Conservation (phyloP, 805 yeast genomes). For the Hanseniaspora lachancei region DNA sequence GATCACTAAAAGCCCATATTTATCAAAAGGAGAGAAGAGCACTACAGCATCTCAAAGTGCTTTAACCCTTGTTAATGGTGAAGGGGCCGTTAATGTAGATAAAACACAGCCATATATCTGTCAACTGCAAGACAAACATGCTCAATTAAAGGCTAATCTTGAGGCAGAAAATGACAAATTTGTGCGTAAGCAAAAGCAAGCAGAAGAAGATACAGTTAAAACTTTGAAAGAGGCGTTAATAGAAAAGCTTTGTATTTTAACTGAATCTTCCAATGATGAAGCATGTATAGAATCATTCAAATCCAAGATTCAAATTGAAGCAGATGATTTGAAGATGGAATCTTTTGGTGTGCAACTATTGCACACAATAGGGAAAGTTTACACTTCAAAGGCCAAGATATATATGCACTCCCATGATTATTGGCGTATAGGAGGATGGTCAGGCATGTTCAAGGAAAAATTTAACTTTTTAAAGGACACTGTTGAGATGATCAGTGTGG, state of each 20-base stretch:
- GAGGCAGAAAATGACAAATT: conserved; percentile 53
- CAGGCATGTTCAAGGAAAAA: conserved; percentile 58
- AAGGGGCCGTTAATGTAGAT: conserved; percentile 3
- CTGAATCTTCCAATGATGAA: conserved; percentile 49
- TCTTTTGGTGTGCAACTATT: conserved; percentile 74
- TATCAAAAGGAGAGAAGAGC: neutral
- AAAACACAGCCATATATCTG: conserved; percentile 16
- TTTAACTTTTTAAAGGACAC: conserved; percentile 64
- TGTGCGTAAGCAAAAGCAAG: conserved; percentile 30
- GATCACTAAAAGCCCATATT: neutral
- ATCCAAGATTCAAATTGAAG: conserved; percentile 61
- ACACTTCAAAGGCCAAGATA: conserved; percentile 50
- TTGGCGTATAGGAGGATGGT: conserved; percentile 58
- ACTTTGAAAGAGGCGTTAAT: conserved; percentile 47
- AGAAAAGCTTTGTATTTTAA: conserved; percentile 40
- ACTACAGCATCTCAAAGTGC: neutral
- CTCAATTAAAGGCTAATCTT: conserved; percentile 41
- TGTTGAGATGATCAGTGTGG: conserved; percentile 54
- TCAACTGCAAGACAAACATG: conserved; percentile 28
- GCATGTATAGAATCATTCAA: conserved; percentile 53
- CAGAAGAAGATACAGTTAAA: conserved; percentile 36
- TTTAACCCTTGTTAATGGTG: neutral
- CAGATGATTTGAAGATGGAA: conserved; percentile 68
- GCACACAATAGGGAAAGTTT: conserved; percentile 61
- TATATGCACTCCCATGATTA: conserved; percentile 52